A percentile compares a stretch with the other conserved stretches of the same genome.
phyloP scores from a whole-genome alignment of 2,329 filamentous ascomycete species.

The Aspergillus pseudoterreus region DNA sequence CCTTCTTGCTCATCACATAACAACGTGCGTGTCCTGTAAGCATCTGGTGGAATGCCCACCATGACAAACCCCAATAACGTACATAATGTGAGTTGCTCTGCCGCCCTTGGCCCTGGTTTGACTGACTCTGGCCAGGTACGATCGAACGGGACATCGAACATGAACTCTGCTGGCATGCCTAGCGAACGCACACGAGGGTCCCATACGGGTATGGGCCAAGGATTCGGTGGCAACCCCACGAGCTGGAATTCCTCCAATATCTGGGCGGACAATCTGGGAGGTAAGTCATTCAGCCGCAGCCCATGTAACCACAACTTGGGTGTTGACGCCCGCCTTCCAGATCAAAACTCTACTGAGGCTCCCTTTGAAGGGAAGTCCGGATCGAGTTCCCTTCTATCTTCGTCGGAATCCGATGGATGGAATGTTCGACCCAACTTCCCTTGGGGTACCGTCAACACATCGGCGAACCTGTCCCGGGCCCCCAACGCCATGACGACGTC shows the following conservation, averaged over 20 bases:
- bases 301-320: neutral
- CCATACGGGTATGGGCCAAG: conserved; percentile 39
- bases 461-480: conserved; percentile 43
- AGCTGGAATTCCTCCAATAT: conserved; percentile 47
- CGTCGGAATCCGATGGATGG: conserved; percentile 67
- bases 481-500: conserved; percentile 52
- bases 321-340: conserved; percentile 10
- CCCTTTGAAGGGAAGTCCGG: conserved; percentile 58
- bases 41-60: conserved; percentile 28
- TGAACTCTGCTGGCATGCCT: conserved; percentile 34
- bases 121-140: conserved; percentile 22
- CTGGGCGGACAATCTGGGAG: conserved; percentile 50
- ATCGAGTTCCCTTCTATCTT: conserved; percentile 64
- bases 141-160: conserved; percentile 36
- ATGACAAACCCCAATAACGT: conserved; percentile 34
- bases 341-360: conserved; percentile 25
- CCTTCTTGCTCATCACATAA: conserved; percentile 19
- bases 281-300: conserved; percentile 23
- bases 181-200: conserved; percentile 33
- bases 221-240: conserved; percentile 43
- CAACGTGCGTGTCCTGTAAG: conserved; percentile 12
- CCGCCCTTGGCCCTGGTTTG: neutral
- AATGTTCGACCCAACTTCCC: conserved; percentile 48
- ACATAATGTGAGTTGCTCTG: conserved; percentile 33
- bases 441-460: conserved; percentile 56